These are phyloP conservation scores for Lizanozyma gosingica DNA, from an alignment of 1,139 yeast species.

Conservation along the genomic window DNA sequence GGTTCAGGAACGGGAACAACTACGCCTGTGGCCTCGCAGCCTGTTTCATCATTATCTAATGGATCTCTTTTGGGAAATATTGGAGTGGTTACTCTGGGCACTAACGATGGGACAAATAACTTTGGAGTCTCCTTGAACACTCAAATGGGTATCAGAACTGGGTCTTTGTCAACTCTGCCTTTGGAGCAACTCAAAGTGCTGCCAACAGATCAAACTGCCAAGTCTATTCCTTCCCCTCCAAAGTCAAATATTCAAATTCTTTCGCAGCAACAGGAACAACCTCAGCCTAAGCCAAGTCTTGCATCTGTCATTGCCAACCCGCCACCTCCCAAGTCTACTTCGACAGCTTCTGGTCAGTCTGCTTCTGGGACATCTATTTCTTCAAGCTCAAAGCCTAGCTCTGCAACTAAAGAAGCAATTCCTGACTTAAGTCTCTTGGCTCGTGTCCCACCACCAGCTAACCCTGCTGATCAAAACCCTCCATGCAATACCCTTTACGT, in stretches of 20 bases:
- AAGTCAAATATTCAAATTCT: background rate
- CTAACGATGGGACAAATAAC: background rate
- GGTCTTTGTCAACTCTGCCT: background rate
- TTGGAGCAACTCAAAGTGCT: background rate
- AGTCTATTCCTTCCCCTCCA: background rate
- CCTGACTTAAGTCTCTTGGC: constrained; percentile 69
- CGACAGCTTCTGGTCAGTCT: constrained; percentile 10
- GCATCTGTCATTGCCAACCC: background rate
- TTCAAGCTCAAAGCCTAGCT: constrained; percentile 3
- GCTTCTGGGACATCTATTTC: constrained; percentile 5
- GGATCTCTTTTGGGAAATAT: background rate
- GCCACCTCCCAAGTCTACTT: constrained; percentile 1
- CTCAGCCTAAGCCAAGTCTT: constrained; percentile 8
- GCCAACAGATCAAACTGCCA: background rate
- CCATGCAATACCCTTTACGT: constrained; percentile 96
- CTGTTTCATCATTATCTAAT: background rate
- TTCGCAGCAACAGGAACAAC: constrained; percentile 8
- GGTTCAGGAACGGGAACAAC: background rate
- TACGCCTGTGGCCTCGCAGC: background rate
- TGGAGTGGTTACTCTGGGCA: background rate
- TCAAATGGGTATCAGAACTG: background rate
- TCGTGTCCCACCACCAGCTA: constrained; percentile 90
- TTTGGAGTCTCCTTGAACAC: background rate
- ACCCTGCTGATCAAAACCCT: constrained; percentile 98
- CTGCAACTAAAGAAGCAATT: constrained; percentile 27